A percentile compares a stretch with the other conserved stretches of the same genome.
phyloP scores from a whole-genome alignment of 306 rosid genomes.

The Acacia acuminata region DNA sequence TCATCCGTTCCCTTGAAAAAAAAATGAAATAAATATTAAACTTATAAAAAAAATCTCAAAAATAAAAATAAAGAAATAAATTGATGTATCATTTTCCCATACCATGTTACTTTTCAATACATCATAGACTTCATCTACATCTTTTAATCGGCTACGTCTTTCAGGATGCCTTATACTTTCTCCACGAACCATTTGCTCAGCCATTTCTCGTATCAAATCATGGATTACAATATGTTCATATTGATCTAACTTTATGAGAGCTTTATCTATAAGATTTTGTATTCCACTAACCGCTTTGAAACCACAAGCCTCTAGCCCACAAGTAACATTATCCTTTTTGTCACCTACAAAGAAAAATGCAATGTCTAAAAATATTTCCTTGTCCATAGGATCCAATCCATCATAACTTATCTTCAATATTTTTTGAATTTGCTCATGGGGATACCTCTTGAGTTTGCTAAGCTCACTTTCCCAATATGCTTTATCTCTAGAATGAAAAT shows the following conservation, averaged over 20 bases:
- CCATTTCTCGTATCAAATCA: no score
- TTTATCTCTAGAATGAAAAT: no score
- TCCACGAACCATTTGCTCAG: no score
- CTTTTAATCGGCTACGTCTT: no score
- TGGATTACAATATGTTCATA: no score
- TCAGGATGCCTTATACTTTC: no score
- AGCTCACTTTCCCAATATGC: background rate
- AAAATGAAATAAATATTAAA: background rate
- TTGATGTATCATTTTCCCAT: background rate
- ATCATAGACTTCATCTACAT: background rate
- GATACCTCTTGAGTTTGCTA: background rate
- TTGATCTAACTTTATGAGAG: no score
- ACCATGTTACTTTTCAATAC: no score
- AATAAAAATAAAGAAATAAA: background rate
- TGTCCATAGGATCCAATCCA: background rate
- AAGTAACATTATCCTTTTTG: no score
- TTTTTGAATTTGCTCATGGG: background rate
- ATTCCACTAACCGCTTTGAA: no score
- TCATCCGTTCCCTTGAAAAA: background rate
- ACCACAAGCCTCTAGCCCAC: fast-evolving
- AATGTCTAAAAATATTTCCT: background rate
- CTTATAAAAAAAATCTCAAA: background rate
- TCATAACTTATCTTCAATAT: background rate
- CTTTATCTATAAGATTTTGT: no score
- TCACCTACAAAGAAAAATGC: no score